These are phyloP conservation scores for Lagerstroemia speciosa DNA, from an alignment of 345 rosid species.

Conservation along the genomic window DNA sequence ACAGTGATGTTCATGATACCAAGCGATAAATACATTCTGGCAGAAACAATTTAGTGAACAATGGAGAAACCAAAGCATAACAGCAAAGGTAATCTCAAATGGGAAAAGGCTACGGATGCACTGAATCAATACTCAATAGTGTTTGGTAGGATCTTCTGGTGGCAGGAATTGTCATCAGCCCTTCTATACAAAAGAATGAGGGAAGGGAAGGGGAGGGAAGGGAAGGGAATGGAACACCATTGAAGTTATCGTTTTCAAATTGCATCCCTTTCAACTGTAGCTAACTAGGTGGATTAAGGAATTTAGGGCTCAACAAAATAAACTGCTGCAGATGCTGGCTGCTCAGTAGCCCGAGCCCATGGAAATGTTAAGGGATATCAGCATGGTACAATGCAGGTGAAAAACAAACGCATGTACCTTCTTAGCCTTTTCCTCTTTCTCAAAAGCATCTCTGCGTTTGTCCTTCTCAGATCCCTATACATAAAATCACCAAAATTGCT, in stretches of 20 bases:
- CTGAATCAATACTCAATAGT: too few relatives aligned
- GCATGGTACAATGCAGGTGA: not conserved
- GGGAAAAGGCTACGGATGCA: too few relatives aligned
- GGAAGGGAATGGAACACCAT: too few relatives aligned
- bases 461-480: slow-evolving; percentile 92
- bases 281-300: not conserved
- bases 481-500: slow-evolving; percentile 6
- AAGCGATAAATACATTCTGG: not conserved
- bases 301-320: not conserved
- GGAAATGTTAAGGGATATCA: not conserved
- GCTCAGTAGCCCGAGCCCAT: not conserved
- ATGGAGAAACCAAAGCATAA: too few relatives aligned
- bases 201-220: too few relatives aligned
- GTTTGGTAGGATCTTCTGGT: too few relatives aligned
- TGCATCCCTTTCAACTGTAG: too few relatives aligned
- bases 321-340: not conserved
- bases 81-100: too few relatives aligned
- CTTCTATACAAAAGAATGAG: too few relatives aligned
- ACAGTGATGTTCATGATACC: not conserved
- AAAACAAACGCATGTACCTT: slow-evolving; percentile 41
- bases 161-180: too few relatives aligned
- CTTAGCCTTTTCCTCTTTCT: slow-evolving; percentile 81
- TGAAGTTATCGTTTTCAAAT: too few relatives aligned
- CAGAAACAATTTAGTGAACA: not conserved
- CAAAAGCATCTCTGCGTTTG: slow-evolving; percentile 77